Percentiles rank a stretch among this genome's conserved stretches.
These are phyloP conservation scores for Saraca asoca DNA, from an alignment of 331 rosid species.

Conservation along the genomic window DNA sequence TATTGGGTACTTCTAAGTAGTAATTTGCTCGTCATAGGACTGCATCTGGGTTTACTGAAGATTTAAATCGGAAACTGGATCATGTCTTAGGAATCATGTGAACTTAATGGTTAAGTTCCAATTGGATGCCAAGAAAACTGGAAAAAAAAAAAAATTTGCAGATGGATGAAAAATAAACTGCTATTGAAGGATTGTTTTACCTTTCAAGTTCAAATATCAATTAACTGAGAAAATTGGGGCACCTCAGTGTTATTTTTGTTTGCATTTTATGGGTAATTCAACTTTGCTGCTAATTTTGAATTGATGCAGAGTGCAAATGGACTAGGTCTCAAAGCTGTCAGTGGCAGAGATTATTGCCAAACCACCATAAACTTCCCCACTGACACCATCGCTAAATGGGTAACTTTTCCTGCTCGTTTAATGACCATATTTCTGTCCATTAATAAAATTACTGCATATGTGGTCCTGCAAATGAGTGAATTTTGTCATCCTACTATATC, in stretches of 20 bases:
- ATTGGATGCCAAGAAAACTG: not conserved
- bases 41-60: not conserved
- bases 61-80: not conserved
- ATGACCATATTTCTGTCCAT: not conserved
- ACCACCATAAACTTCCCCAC: slow-evolving; percentile 67
- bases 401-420: slow-evolving; percentile 37
- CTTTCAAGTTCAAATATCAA: not conserved
- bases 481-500: slow-evolving; percentile 2
- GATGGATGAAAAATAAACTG: not conserved
- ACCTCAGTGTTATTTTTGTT: not conserved
- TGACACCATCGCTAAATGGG: slow-evolving; percentile 94
- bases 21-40: not conserved
- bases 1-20: not conserved
- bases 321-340: slow-evolving; percentile 68
- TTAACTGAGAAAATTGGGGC: not conserved
- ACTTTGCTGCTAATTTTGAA: slow-evolving; percentile 24
- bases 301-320: slow-evolving; percentile 82
- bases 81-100: slow-evolving; percentile 9
- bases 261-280: not conserved
- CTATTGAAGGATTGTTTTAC: not conserved
- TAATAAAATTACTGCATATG: slow-evolving; percentile 5
- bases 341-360: slow-evolving; percentile 65
- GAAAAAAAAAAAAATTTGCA: not conserved
- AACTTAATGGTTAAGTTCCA: not conserved
- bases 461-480: slow-evolving; percentile 22